Conservation (phyloP, 164 flowering plant species). For the Sedum album region DNA sequence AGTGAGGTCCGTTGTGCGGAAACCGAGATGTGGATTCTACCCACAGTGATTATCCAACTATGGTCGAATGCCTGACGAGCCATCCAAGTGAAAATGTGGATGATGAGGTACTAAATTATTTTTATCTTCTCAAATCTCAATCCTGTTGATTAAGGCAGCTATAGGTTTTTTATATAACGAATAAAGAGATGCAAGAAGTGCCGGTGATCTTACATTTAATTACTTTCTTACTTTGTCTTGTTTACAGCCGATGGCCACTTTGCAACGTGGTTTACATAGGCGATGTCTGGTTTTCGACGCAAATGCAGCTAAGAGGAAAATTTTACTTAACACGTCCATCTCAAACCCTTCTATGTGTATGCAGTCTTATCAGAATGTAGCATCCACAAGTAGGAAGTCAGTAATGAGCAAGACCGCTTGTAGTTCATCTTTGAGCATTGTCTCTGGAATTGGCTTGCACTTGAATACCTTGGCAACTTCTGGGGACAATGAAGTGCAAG, state of each 20-base stretch:
- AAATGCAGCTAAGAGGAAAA: slow-evolving; percentile 47
- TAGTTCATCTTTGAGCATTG: slow-evolving; percentile 39
- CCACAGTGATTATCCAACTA: slow-evolving; percentile 19
- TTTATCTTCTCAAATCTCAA: neutral
- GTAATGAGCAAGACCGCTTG: slow-evolving; percentile 28
- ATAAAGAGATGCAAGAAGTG: neutral
- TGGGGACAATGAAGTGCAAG: slow-evolving; percentile 6
- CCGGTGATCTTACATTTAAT: neutral
- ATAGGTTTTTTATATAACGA: neutral
- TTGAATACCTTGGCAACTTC: slow-evolving; percentile 27
- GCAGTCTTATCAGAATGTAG: slow-evolving; percentile 27
- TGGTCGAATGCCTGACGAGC: slow-evolving; percentile 14
- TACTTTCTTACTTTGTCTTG: slow-evolving; percentile 7
- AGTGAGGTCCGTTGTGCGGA: slow-evolving; percentile 23
- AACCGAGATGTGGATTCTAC: slow-evolving; percentile 20
- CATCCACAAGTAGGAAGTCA: slow-evolving; percentile 32
- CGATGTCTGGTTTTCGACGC: slow-evolving; percentile 84
- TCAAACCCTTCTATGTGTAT: slow-evolving; percentile 23
- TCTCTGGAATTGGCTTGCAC: slow-evolving; percentile 35
- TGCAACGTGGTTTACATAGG: slow-evolving; percentile 76
- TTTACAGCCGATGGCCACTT: slow-evolving; percentile 28
- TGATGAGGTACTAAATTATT: slow-evolving; percentile 17
- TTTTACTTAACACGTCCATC: slow-evolving; percentile 26
- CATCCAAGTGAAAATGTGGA: slow-evolving; percentile 25
- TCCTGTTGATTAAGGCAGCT: neutral